phyloP scores from a whole-genome alignment of 106 monocot genomes.

The Agapanthus africanus region DNA sequence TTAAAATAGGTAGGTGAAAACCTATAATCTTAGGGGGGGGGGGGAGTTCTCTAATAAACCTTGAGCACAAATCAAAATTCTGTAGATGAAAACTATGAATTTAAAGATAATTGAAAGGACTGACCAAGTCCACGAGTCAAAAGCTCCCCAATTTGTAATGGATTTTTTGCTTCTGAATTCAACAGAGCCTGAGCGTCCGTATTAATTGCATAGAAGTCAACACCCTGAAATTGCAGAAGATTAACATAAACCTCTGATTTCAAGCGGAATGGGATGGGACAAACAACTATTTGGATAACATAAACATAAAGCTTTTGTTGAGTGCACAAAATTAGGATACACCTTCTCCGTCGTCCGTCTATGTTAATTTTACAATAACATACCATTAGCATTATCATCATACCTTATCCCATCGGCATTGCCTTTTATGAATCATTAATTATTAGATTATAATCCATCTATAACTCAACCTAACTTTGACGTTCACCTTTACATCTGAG shows the following conservation, averaged over 20 bases:
- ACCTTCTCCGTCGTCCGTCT: no score
- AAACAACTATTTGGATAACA: background rate
- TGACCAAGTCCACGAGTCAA: constrained; percentile 98
- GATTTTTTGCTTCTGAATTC: constrained; percentile 80
- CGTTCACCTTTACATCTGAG: no score
- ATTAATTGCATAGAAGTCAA: constrained; percentile 95
- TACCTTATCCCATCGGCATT: no score
- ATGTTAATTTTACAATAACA: no score
- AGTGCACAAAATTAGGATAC: no score
- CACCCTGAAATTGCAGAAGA: constrained; percentile 39
- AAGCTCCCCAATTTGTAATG: constrained; percentile 92
- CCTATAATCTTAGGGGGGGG: background rate
- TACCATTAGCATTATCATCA: no score
- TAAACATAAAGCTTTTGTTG: no score
- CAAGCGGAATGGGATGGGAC: background rate
- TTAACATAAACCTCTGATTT: background rate
- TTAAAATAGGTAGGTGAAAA: background rate
- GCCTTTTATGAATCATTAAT: no score
- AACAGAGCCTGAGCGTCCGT: constrained; percentile 88
- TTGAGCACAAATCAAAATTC: constrained; percentile 1
- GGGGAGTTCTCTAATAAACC: background rate
- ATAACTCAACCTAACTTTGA: no score
- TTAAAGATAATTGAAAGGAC: background rate
- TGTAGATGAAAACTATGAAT: background rate
- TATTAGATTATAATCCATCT: no score